phyloP scores from a whole-genome alignment of 441 rosid genomes.

The Pelargonium myrrhifolium region DNA sequence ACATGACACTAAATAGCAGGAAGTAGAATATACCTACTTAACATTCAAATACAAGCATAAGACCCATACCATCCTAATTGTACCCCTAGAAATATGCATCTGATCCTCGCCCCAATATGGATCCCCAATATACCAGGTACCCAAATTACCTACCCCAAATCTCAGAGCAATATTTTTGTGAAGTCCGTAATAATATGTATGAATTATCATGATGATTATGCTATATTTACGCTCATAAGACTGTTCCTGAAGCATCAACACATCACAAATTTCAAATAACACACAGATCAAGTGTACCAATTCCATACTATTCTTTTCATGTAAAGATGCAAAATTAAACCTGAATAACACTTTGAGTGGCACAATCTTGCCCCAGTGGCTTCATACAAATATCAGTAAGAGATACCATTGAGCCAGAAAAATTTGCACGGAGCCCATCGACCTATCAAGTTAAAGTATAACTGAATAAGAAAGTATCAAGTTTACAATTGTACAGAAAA shows the following conservation, averaged over 20 bases:
- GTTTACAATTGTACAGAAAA: background rate
- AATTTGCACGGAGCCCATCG: conserved; percentile 74
- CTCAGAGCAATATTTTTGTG: background rate
- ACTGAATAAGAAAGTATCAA: conserved; percentile 5
- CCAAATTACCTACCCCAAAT: background rate
- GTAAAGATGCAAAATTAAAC: conserved; percentile 24
- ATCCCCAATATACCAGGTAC: background rate
- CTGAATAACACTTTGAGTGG: conserved; percentile 92
- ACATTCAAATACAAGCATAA: too few relatives aligned
- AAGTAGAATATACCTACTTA: background rate
- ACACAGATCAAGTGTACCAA: background rate
- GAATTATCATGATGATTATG: background rate
- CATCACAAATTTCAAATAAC: background rate
- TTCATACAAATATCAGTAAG: conserved; percentile 90
- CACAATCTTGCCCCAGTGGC: conserved; percentile 92
- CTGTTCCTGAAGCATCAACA: background rate
- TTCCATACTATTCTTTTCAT: background rate
- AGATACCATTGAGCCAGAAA: conserved; percentile 74
- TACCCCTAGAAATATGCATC: conserved; percentile 1
- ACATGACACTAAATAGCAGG: background rate
- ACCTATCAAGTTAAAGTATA: conserved; percentile 42
- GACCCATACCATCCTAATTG: background rate
- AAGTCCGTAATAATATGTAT: background rate
- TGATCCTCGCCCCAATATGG: background rate
- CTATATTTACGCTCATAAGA: background rate